phyloP scores from a whole-genome alignment of 2,329 filamentous ascomycete genomes.

The Chaetomium sp. region DNA sequence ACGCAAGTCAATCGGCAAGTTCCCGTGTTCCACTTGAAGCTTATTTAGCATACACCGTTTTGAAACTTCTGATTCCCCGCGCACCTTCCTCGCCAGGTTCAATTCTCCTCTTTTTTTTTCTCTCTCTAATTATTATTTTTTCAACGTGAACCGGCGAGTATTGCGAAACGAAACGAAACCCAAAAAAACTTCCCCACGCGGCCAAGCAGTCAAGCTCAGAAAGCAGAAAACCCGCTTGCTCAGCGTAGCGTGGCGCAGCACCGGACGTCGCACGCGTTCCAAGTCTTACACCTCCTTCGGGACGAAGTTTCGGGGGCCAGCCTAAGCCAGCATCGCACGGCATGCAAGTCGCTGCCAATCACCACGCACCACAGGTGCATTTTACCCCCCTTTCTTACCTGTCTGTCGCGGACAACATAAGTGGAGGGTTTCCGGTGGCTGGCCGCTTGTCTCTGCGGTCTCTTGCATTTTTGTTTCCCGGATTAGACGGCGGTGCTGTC shows the following conservation, averaged over 20 bases:
- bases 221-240: neutral
- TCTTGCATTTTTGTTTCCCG: slow-evolving; percentile 1
- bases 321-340: slow-evolving; percentile 1
- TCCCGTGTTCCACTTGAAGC: too few species aligned
- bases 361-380: neutral
- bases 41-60: too few species aligned
- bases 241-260: slow-evolving; percentile 5
- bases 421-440: slow-evolving; percentile 12
- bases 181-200: neutral
- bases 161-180: too few species aligned
- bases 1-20: too few species aligned
- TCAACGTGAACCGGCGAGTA: slow-evolving; percentile 8
- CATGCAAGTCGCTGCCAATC: neutral
- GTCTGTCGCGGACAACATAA: slow-evolving; percentile 11
- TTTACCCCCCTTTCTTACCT: neutral
- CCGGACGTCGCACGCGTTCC: slow-evolving; percentile 18
- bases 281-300: neutral
- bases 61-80: too few species aligned
- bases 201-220: neutral
- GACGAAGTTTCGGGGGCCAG: slow-evolving; percentile 1
- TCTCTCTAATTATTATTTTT: slow-evolving; percentile 22
- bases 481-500: neutral
- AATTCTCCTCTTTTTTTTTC: too few species aligned
- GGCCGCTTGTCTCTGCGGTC: neutral
- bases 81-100: too few species aligned